Conservation (phyloP, 169 alveolate species). For the Perkinsus olseni region DNA sequence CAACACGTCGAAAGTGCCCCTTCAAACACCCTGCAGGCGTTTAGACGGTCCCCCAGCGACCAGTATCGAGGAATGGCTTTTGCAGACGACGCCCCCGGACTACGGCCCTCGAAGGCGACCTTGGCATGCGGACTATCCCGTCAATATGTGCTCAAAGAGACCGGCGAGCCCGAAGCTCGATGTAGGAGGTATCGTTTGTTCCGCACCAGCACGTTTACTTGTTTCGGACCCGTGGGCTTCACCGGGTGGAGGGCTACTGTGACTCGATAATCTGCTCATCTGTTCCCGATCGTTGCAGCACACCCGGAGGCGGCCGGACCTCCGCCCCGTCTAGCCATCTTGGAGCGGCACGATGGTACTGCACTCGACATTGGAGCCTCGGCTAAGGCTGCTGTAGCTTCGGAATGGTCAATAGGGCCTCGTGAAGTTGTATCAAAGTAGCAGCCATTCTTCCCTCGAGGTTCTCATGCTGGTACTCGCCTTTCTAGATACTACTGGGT, state of each 20-base stretch:
- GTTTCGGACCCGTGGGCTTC: too few species aligned
- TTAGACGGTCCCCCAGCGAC: neutral
- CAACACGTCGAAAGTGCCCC: neutral
- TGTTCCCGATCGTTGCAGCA: too few species aligned
- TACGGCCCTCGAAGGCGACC: neutral
- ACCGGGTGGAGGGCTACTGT: too few species aligned
- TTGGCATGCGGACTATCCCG: neutral
- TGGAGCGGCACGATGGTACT: neutral
- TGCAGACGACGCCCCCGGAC: neutral
- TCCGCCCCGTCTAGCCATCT: neutral
- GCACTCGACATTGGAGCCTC: neutral
- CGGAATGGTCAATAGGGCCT: neutral
- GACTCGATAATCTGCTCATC: too few species aligned
- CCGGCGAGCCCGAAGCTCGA: neutral
- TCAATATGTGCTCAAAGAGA: neutral
- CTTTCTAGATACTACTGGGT: neutral
- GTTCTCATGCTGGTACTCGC: too few species aligned
- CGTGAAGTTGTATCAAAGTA: neutral
- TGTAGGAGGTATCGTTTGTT: too few species aligned
- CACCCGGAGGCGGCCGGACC: neutral
- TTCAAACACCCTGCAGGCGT: neutral
- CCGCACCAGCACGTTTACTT: too few species aligned
- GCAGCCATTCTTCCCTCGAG: neutral
- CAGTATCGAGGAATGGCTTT: neutral
- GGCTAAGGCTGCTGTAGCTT: neutral